Evolutionary conservation across 805 yeast species (phyloP), one percentile per base, ranked within the genome.

Genomic region (Peterozyma xylosa): DNA sequence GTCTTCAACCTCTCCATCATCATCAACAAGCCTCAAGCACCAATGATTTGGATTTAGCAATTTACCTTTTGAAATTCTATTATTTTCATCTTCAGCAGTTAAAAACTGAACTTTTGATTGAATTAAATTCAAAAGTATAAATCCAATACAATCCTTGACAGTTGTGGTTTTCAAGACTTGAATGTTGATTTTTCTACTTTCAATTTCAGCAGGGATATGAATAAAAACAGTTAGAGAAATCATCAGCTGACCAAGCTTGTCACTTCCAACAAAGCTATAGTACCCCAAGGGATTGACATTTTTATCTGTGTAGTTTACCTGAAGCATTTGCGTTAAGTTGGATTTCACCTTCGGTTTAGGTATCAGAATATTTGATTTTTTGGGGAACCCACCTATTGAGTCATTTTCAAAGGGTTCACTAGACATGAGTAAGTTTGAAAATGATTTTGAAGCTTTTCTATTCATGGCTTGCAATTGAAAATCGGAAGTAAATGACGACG

Each of bases 1-100:
- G 52, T 95, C 99, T 43, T 87, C 89, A 34, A 86, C 82, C 41
- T 95, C 96, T 7, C 91, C 91, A 57, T 90, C 97, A 41, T 91
- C 98, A 58, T 93, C 99, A 1, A 85, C 89, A 17, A 91, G 69
- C 45, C 85, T 85, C 32, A 91, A 56, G 43, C 82, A 71, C 93
- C 95, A 88, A 47, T 63, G 60, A 53, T 84, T 82, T 0, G 90
- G 85, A 48, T 83, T 76, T 41, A 60, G 53, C 30, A 59, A 27
- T 30, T 38, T 39, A 27, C n/a, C n/a, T 18, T 30, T 37, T 9
- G 21, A 15, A 15, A 37, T n/a, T 30, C 15, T 15, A 13, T 32
- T 11, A 32, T 11, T 32, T 32, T 32, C 9, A 32, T 32, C 15
- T 9, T 13, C 13, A 32, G 15, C 9, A 11, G 34, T 5, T 32